A percentile compares a stretch with the other conserved stretches of the same genome.
Evolutionary conservation across 2,329 filamentous ascomycete species (phyloP).

Genomic region (Emmonsia crescens): DNA sequence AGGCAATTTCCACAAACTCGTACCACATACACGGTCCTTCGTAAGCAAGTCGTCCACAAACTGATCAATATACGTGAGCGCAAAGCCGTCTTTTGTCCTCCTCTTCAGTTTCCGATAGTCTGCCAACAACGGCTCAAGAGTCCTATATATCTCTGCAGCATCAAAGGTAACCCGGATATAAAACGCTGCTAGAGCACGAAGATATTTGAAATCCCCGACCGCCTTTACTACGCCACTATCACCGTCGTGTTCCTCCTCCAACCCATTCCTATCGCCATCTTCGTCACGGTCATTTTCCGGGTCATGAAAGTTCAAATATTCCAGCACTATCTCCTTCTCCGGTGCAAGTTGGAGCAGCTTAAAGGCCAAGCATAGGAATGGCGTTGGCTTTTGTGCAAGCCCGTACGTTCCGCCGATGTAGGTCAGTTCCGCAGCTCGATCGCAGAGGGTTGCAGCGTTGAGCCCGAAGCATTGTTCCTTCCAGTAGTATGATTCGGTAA

Average conservation of each 20-base stretch:
- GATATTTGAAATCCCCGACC: constrained; percentile 54
- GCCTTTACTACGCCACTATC: constrained; percentile 24
- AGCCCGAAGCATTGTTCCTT: constrained; percentile 97
- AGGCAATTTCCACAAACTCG: constrained; percentile 85
- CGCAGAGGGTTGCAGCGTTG: constrained; percentile 69
- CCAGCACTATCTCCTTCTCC: constrained; percentile 62
- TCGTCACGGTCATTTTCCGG: constrained; percentile 47
- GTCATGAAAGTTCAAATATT: constrained; percentile 68
- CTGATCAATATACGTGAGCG: constrained; percentile 72
- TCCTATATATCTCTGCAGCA: constrained; percentile 66
- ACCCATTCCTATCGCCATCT: constrained; percentile 11
- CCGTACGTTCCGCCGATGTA: constrained; percentile 87
- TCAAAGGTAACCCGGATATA: constrained; percentile 84
- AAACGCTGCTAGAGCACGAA: constrained; percentile 80
- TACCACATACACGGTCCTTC: constrained; percentile 83
- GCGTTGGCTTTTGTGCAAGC: constrained; percentile 68
- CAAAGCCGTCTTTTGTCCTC: constrained; percentile 61
- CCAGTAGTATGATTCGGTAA: constrained; percentile 93
- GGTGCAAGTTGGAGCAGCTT: constrained; percentile 87
- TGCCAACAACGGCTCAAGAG: constrained; percentile 69
- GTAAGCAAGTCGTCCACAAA: constrained; percentile 87
- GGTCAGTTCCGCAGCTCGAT: constrained; percentile 74
- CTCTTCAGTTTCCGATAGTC: constrained; percentile 77
- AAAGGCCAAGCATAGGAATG: constrained; percentile 88
- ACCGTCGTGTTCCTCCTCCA: constrained; percentile 10